Conservation (phyloP, 306 rosid species). For the Bauhinia variegata region DNA sequence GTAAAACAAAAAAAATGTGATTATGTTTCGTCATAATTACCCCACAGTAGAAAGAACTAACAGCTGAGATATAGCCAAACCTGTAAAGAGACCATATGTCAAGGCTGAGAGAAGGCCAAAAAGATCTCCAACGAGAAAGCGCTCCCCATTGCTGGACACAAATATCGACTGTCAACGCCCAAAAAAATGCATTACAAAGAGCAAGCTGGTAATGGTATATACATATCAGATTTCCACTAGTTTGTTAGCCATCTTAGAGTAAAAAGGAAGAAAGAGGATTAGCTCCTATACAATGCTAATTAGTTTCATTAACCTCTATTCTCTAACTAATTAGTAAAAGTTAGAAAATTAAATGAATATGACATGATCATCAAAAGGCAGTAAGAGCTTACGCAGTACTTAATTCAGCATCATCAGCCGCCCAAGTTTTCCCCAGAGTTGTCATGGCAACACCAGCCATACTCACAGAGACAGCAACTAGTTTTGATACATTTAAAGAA, state of each 20-base stretch:
- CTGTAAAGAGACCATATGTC: constrained; percentile 89
- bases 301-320: constrained; percentile 5
- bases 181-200: constrained; percentile 44
- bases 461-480: constrained; percentile 89
- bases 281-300: constrained; percentile 2
- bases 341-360: constrained; percentile 9
- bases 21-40: constrained; percentile 26
- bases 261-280: not conserved
- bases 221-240: not conserved
- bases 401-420: constrained; percentile 66
- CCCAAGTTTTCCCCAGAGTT: constrained; percentile 96
- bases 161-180: constrained; percentile 53
- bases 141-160: constrained; percentile 77
- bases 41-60: constrained; percentile 12
- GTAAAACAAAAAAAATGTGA: constrained; percentile 18
- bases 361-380: constrained; percentile 23
- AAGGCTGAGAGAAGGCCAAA: constrained; percentile 93
- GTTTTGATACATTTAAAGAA: constrained; percentile 74
- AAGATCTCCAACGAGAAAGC: constrained; percentile 79
- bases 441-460: constrained; percentile 97
- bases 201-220: constrained; percentile 39
- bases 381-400: constrained; percentile 60
- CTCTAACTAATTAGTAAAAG: constrained; percentile 17
- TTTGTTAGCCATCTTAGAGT: not conserved
- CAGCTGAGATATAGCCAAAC: constrained; percentile 44